phyloP scores from a whole-genome alignment of 108 stramenopile species.

The Nitzschia inconspicua region DNA sequence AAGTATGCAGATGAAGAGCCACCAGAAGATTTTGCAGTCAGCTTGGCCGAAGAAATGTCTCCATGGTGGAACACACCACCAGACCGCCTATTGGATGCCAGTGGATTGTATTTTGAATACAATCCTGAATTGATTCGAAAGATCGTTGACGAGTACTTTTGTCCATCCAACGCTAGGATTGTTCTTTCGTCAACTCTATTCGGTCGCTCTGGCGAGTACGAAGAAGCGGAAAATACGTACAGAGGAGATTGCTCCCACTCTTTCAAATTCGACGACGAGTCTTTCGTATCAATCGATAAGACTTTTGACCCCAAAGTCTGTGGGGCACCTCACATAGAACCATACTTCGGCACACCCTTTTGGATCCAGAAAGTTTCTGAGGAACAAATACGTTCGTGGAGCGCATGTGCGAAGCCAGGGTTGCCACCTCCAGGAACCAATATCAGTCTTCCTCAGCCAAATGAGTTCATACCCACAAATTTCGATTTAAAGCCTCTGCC shows the following conservation, averaged over 20 bases:
- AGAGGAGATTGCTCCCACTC: no score
- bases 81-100: slow-evolving; percentile 71
- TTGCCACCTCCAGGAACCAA: slow-evolving; percentile 43
- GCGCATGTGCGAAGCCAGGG: slow-evolving; percentile 28
- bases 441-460: slow-evolving; percentile 62
- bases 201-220: slow-evolving; percentile 63
- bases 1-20: slow-evolving; percentile 68
- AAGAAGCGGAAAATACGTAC: slow-evolving; percentile 19
- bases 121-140: slow-evolving; percentile 40
- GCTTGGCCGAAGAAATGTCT: slow-evolving; percentile 68
- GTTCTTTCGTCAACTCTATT: slow-evolving; percentile 72
- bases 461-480: slow-evolving; percentile 69
- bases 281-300: slow-evolving; percentile 5
- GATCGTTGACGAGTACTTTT: slow-evolving; percentile 62
- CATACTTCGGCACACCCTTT: slow-evolving; percentile 28
- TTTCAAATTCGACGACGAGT: background rate
- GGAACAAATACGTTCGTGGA: slow-evolving; percentile 44
- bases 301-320: background rate
- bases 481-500: slow-evolving; percentile 72
- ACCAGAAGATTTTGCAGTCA: slow-evolving; percentile 71
- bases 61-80: slow-evolving; percentile 61
- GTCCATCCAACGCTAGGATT: slow-evolving; percentile 61
- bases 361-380: slow-evolving; percentile 10
- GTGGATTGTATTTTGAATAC: slow-evolving; percentile 67
- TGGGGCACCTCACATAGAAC: slow-evolving; percentile 18